Evolutionary conservation across 345 rosid species (phyloP), one percentile per base, ranked within the genome.

Genomic region (Eucalyptus lansdowneana): DNA sequence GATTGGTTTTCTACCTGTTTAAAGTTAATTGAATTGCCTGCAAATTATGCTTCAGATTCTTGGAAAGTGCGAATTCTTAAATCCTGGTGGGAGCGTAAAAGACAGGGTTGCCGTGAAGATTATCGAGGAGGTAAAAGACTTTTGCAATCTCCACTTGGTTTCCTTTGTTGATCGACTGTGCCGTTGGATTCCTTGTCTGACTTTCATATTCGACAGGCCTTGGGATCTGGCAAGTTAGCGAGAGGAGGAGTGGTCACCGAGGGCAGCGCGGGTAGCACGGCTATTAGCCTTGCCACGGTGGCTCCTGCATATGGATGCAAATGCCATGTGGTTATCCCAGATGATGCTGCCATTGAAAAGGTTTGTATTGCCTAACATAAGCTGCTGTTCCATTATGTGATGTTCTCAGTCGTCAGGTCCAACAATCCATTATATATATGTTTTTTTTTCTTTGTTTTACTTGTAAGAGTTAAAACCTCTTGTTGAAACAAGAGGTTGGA

Each of bases 31-130:
- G 24, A 72, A 6, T 22, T 37, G 1, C 27, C 47, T 76, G 29
- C 29, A 21, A 76, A 76, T 56, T 56, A 56, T 76, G 45, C 83
- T 21, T 91, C 93, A 98, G 99, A 98, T 98, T 93, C 95, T 96
- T 47, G 99, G 97, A 7, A 96, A 98, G 89, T 97, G 99, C 86
- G 99, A 98, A 91, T 98, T 98, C 93, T 90, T 98, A 90, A 97
- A 97, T 93, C 99, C 99, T 14, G 99, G 99, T n/a, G 99, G 99
- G 86, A 98, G 99, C 60, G 99, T 97, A 49, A 98, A 97, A 91
- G 99, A 97, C 88, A 94, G 99, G 92, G 99, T 97, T 90, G 99
- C 97, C 50, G 94, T 95, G 62, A 96, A 95, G 91, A 97, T 98
- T 87, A 96, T 97, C 89, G 94, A 97, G 93, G 99, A 97, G 98